phyloP scores from a whole-genome alignment of 2,329 filamentous ascomycete species.

The Paecilomyces sp. region DNA sequence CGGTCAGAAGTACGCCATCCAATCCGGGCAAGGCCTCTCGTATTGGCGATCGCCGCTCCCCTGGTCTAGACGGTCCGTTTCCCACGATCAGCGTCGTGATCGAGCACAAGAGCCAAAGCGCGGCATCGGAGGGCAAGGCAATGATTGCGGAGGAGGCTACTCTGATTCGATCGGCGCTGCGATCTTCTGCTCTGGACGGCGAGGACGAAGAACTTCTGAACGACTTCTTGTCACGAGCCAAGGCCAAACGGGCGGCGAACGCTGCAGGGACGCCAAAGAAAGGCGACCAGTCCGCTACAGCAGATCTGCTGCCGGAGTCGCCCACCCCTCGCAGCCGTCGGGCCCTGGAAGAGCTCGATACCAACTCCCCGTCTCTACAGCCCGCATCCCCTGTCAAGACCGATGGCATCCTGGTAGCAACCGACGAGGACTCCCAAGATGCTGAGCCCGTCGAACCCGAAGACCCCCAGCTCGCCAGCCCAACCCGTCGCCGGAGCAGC shows the following conservation, averaged over 20 bases:
- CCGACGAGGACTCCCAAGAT: slow-evolving; percentile 3
- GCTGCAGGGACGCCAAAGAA: slow-evolving; percentile 14
- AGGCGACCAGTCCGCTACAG: slow-evolving; percentile 8
- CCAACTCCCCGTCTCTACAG: slow-evolving; percentile 32
- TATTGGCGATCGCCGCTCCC: neutral
- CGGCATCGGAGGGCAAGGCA: slow-evolving; percentile 14
- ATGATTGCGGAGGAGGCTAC: slow-evolving; percentile 23
- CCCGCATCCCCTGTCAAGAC: slow-evolving; percentile 25
- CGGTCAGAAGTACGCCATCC: neutral
- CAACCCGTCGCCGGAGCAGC: slow-evolving; percentile 28
- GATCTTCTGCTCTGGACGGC: slow-evolving; percentile 27
- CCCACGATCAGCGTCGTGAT: slow-evolving; percentile 2
- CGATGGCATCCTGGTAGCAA: slow-evolving; percentile 8
- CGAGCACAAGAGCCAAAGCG: slow-evolving; percentile 2
- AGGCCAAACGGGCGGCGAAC: slow-evolving; percentile 34
- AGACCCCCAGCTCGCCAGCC: slow-evolving; percentile 15
- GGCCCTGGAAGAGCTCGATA: slow-evolving; percentile 28
- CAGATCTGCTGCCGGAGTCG: slow-evolving; percentile 10
- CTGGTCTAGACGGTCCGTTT: neutral
- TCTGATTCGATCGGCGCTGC: slow-evolving; percentile 28
- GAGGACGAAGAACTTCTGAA: slow-evolving; percentile 34
- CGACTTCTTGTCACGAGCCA: slow-evolving; percentile 33
- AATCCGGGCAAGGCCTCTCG: neutral
- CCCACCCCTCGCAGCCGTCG: slow-evolving; percentile 25
- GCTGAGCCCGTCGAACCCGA: slow-evolving; percentile 7